Evolutionary conservation across 352 stramenopile genomes (phyloP).

Genomic region (Pythium rishiriense): DNA sequence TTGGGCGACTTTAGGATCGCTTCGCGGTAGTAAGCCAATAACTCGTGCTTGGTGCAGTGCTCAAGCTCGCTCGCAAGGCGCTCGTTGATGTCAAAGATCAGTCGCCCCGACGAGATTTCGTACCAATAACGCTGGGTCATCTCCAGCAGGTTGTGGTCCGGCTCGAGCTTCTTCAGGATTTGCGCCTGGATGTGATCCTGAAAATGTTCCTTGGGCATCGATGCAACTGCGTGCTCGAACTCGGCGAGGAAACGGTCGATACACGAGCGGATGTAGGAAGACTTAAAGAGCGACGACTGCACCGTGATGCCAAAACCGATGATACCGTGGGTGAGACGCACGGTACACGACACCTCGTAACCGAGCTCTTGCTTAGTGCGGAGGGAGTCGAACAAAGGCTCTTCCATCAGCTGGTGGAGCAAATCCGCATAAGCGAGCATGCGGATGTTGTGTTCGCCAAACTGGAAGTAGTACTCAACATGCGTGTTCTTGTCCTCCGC

Average conservation of each 20-base stretch:
- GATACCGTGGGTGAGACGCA: conserved; percentile 79
- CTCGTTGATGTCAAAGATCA: conserved; percentile 74
- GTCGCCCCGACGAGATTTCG: conserved; percentile 71
- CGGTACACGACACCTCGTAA: conserved; percentile 88
- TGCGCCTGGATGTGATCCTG: conserved; percentile 79
- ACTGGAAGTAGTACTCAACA: conserved; percentile 88
- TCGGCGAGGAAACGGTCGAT: conserved; percentile 77
- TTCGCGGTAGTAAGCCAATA: conserved; percentile 56
- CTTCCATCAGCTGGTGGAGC: conserved; percentile 88
- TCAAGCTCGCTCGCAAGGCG: conserved; percentile 72
- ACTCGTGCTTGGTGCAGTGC: conserved; percentile 63
- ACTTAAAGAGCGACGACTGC: conserved; percentile 73
- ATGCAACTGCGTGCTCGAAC: conserved; percentile 72
- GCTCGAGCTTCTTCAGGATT: conserved; percentile 78
- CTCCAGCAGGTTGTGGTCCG: conserved; percentile 80
- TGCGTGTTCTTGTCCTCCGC: conserved; percentile 80
- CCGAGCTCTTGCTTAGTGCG: conserved; percentile 89
- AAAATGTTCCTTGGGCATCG: conserved; percentile 73
- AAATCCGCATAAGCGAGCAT: conserved; percentile 77
- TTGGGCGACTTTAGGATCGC: conserved; percentile 65
- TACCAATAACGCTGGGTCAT: conserved; percentile 79
- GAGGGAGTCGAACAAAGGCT: conserved; percentile 86
- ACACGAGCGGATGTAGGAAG: conserved; percentile 60
- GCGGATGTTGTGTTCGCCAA: conserved; percentile 64
- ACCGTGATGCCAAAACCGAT: conserved; percentile 84